These are phyloP conservation scores for Phytophthora constricta DNA, from an alignment of 352 stramenopile genomes.

Conservation along the genomic window DNA sequence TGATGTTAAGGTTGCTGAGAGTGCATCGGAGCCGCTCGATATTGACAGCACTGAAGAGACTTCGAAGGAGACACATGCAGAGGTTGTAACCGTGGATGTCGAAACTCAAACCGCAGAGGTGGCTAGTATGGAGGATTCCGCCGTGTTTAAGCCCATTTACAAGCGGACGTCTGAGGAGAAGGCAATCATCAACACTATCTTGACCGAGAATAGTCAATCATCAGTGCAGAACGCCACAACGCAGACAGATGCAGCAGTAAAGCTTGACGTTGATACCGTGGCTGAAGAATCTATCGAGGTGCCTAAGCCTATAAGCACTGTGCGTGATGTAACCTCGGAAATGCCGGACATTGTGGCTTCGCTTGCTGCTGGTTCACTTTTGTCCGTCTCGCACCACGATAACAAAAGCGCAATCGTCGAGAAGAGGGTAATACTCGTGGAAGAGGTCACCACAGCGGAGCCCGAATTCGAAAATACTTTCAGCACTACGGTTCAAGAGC, in stretches of 20 bases:
- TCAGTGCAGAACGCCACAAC: not conserved
- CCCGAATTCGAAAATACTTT: too few species aligned
- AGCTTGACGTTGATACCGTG: not conserved
- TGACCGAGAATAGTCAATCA: not conserved
- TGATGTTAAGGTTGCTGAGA: too few species aligned
- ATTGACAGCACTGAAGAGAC: not conserved
- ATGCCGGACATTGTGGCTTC: slow-evolving; percentile 28
- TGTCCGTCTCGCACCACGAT: not conserved
- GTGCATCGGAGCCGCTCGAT: too few species aligned
- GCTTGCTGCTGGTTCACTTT: slow-evolving; percentile 11
- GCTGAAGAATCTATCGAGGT: not conserved
- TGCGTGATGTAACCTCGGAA: not conserved
- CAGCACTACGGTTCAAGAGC: too few species aligned
- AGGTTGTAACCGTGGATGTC: not conserved
- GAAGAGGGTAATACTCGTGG: too few species aligned
- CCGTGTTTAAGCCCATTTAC: not conserved
- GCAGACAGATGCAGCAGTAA: not conserved
- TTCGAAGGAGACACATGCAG: not conserved
- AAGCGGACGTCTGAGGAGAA: not conserved
- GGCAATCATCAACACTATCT: not conserved
- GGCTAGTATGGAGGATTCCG: not conserved
- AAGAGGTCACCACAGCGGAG: too few species aligned
- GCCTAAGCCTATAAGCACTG: not conserved
- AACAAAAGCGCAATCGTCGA: too few species aligned
- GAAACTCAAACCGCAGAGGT: not conserved